Conservation (phyloP, 192 early-diverging fungal species). For the Phycomyces nitens region DNA sequence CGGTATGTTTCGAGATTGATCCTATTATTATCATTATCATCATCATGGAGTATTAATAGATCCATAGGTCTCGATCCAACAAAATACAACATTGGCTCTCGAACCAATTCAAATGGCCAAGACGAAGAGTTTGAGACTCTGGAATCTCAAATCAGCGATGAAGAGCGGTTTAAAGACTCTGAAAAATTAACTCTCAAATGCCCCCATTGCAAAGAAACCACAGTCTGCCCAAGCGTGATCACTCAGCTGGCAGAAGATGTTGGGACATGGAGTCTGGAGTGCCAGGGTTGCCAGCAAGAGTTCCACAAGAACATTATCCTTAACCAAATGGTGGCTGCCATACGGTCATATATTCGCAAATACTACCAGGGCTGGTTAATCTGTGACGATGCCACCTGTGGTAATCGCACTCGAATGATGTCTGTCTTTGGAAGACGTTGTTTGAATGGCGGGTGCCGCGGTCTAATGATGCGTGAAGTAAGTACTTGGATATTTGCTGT, state of each 20-base stretch:
- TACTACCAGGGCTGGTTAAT: conserved; percentile 73
- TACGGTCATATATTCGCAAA: conserved; percentile 61
- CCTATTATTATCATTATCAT: no score
- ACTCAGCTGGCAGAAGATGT: conserved; percentile 16
- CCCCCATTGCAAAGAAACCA: conserved; percentile 49
- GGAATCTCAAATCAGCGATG: conserved; percentile 68
- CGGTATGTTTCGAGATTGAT: no score
- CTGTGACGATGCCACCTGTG: conserved; percentile 81
- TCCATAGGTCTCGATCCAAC: conserved; percentile 64
- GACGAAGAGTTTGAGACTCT: conserved; percentile 65
- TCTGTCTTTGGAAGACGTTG: conserved; percentile 72
- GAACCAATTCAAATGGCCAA: conserved; percentile 17
- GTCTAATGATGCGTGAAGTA: conserved; percentile 64
- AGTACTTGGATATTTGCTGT: no score
- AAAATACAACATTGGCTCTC: conserved; percentile 48
- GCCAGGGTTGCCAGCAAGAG: conserved; percentile 50
- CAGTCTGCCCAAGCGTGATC: conserved; percentile 38
- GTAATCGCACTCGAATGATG: conserved; percentile 58
- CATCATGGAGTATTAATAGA: background rate
- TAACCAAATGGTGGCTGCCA: conserved; percentile 60
- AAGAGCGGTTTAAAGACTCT: conserved; percentile 72
- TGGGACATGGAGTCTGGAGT: conserved; percentile 41
- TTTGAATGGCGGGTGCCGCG: conserved; percentile 61
- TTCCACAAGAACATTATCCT: conserved; percentile 48
- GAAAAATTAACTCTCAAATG: conserved; percentile 66